Percentiles rank a stretch among this genome's conserved stretches.
These are phyloP conservation scores for Colletotrichum graminicola DNA, from an alignment of 2,329 filamentous ascomycete species.

Conservation along the genomic window DNA sequence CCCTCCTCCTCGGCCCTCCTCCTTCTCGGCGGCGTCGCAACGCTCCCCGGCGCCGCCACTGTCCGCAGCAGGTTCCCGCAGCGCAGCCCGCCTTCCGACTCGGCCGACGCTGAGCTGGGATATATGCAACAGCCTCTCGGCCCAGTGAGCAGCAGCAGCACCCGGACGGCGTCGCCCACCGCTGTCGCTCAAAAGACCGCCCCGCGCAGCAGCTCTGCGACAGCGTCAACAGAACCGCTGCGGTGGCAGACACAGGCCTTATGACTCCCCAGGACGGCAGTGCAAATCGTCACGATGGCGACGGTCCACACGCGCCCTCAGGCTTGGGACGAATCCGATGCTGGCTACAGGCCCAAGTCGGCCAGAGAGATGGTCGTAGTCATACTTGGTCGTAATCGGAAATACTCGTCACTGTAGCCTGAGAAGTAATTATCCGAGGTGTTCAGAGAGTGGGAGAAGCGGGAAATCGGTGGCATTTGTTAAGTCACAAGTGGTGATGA, in stretches of 20 bases:
- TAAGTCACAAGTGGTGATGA: background rate
- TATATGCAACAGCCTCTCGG: slow-evolving; percentile 39
- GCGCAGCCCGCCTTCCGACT: slow-evolving; percentile 7
- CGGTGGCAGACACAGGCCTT: slow-evolving; percentile 35
- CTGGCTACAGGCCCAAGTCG: background rate
- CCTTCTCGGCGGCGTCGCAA: slow-evolving; percentile 44
- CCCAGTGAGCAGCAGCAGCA: slow-evolving; percentile 18
- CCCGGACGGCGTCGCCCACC: background rate
- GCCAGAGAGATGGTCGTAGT: slow-evolving; percentile 14
- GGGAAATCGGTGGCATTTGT: background rate
- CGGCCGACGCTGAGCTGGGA: slow-evolving; percentile 34
- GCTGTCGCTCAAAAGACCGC: background rate
- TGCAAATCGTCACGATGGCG: slow-evolving; percentile 35
- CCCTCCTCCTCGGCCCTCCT: slow-evolving; percentile 43
- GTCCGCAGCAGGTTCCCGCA: slow-evolving; percentile 41
- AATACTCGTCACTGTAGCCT: background rate
- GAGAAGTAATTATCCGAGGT: background rate
- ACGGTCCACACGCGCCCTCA: slow-evolving; percentile 10
- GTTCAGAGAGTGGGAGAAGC: background rate
- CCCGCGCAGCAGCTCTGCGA: background rate
- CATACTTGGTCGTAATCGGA: slow-evolving; percentile 13
- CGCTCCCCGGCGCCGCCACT: slow-evolving; percentile 43
- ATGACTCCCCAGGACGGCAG: slow-evolving; percentile 36
- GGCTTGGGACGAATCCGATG: background rate
- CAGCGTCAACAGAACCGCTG: slow-evolving; percentile 5